A percentile compares a stretch with the other conserved stretches of the same genome.
Conservation (phyloP, 768 basidiomycete genomes). For the Polyporus arcularius region DNA sequence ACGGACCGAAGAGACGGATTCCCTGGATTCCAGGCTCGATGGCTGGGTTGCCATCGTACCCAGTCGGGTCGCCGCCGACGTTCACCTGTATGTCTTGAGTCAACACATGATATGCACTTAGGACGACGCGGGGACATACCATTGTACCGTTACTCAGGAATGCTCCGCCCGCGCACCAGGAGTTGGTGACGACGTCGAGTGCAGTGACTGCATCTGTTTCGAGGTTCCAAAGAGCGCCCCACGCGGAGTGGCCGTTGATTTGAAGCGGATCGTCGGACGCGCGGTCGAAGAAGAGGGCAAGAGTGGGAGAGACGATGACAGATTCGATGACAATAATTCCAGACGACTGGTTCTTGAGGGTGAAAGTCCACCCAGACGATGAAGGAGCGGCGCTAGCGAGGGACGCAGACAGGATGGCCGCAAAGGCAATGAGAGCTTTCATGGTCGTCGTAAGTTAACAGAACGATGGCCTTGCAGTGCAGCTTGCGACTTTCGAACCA, state of each 20-base stretch:
- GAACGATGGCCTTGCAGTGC: too few relatives aligned
- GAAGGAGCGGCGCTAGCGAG: constrained; percentile 1
- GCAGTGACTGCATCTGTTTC: constrained; percentile 60
- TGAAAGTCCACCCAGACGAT: constrained; percentile 16
- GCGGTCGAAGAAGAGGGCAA: constrained; percentile 77
- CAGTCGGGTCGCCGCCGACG: constrained; percentile 81
- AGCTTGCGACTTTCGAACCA: too few relatives aligned
- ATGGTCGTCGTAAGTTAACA: too few relatives aligned
- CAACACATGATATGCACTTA: neutral
- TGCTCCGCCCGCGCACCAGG: constrained; percentile 82
- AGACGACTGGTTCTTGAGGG: constrained; percentile 59
- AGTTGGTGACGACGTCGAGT: constrained; percentile 70
- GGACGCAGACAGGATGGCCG: too few relatives aligned
- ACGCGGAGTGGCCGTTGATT: constrained; percentile 74
- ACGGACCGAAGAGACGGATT: constrained; percentile 71
- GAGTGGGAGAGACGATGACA: constrained; percentile 62
- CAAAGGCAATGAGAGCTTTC: too few relatives aligned
- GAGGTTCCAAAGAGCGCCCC: constrained; percentile 76
- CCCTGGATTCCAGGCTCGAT: constrained; percentile 79
- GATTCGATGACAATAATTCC: constrained; percentile 82
- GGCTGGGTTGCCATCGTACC: constrained; percentile 57
- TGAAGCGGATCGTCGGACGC: constrained; percentile 82
- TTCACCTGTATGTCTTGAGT: constrained; percentile 38
- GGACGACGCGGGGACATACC: constrained; percentile 31
- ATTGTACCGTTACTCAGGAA: constrained; percentile 77